phyloP scores from a whole-genome alignment of 1,284 basidiomycete genomes.

The Ceratobasidium theobromae region DNA sequence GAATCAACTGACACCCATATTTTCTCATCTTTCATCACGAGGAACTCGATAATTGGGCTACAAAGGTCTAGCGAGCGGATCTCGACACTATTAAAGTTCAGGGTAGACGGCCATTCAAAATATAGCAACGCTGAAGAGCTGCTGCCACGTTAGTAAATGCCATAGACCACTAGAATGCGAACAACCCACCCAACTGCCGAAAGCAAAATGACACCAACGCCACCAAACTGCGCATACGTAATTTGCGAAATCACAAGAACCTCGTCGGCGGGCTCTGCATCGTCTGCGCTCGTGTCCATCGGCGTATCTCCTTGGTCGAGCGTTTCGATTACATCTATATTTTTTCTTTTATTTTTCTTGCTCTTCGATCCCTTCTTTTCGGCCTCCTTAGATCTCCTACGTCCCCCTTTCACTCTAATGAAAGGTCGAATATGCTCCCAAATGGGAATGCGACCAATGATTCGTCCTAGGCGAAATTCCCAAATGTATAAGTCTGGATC shows the following conservation, averaged over 20 bases:
- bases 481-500: conserved; percentile 76
- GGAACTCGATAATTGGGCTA: conserved; percentile 38
- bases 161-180: background rate
- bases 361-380: conserved; percentile 41
- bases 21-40: background rate
- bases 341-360: no score
- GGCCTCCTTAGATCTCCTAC: conserved; percentile 45
- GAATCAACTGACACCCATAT: conserved; percentile 39
- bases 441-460: conserved; percentile 58
- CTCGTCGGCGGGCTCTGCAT: conserved; percentile 1
- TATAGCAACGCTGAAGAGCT: conserved; percentile 70
- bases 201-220: conserved; percentile 56
- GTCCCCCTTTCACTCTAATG: conserved; percentile 55
- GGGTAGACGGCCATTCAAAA: conserved; percentile 42
- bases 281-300: conserved; percentile 27
- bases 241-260: conserved; percentile 60
- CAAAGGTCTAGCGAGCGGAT: conserved; percentile 32
- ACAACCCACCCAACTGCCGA: conserved; percentile 63
- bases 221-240: conserved; percentile 41
- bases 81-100: background rate
- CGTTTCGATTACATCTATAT: no score
- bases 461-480: conserved; percentile 69
- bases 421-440: conserved; percentile 59
- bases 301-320: no score
- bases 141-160: conserved; percentile 6